Percentiles rank a stretch among this genome's conserved stretches.
Conservation (phyloP, 2,329 filamentous ascomycete genomes). For the Chrysoporthe cubensis region DNA sequence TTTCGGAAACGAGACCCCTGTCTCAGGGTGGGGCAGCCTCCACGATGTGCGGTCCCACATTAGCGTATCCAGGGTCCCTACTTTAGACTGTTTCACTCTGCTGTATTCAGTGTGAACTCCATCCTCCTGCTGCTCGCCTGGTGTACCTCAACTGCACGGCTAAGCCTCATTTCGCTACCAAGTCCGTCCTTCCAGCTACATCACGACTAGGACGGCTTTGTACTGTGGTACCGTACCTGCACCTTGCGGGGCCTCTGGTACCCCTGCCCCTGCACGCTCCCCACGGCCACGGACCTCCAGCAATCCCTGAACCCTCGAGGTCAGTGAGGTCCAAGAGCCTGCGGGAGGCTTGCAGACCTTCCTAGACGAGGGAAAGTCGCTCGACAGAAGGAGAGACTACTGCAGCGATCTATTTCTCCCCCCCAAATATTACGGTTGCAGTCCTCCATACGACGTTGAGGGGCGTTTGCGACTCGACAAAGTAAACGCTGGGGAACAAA, state of each 20-base stretch:
- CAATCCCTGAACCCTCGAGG: neutral
- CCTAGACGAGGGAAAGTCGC: constrained; percentile 18
- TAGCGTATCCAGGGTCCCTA: neutral
- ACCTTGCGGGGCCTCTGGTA: constrained; percentile 4
- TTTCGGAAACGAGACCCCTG: constrained; percentile 10
- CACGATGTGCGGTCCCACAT: constrained; percentile 1
- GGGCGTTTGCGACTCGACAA: neutral
- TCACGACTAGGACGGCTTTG: constrained; percentile 5
- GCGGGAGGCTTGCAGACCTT: constrained; percentile 20
- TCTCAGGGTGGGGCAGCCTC: neutral
- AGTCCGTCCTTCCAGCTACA: constrained; percentile 15
- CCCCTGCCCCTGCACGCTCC: neutral
- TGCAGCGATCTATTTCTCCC: constrained; percentile 13
- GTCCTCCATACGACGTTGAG: constrained; percentile 7
- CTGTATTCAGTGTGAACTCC: constrained; percentile 8
- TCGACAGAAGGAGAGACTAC: constrained; percentile 16
- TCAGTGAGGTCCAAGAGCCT: constrained; percentile 4
- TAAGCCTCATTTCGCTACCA: constrained; percentile 10
- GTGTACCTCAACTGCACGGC: constrained; percentile 21
- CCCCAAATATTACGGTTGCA: constrained; percentile 13
- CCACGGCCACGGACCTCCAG: neutral
- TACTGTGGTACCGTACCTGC: constrained; percentile 1
- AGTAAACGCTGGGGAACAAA: neutral
- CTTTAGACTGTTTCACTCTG: constrained; percentile 15
- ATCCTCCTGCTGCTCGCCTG: constrained; percentile 15